Evolutionary conservation across 2,329 filamentous ascomycete species (phyloP), one percentile per base, ranked within the genome.

Genomic region (Penicillium sp.): DNA sequence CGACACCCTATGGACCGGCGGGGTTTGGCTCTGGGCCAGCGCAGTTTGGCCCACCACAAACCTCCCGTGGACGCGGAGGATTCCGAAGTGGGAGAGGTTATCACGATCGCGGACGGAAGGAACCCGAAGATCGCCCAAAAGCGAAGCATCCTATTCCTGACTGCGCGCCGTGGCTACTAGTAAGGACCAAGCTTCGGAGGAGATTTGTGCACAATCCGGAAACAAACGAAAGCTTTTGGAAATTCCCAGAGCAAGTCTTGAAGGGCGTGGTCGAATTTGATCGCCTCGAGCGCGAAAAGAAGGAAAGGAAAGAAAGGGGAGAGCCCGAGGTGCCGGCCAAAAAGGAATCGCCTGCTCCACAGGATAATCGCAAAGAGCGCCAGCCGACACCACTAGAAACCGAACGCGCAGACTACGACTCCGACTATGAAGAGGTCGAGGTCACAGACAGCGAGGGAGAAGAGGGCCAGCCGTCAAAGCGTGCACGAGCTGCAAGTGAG

Each of bases 221-320:
- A 51, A 96, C 93, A 61, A 89, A 93, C 37, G 82, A 91, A 62
- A 97, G 92, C 72, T 91, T 91, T 72, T 99, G 95, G 94, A 91
- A 91, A 66, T 94, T 97, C 65, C 94, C 94, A 0, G 85, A 90
- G 52, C 87, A 94, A 70, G 80, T 99, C 35, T 87, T 92, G 81
- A 86, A 88, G 57, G 91, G 85, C 0, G 83, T 87, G 1, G 70
- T 83, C 4, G 83, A 86, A 15, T 89, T 94, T 51, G 85, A 88
- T 66, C 75, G 76, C 25, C 77, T 90, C 52, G 91, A 96, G 72
- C 85, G 88, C 69, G 85, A 87, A 61, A 83, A 84, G 56, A 87
- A 74, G 77, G 84, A 75, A 74, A 82, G 65, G 83, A 86, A 75
- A 58, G 65, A 75, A 64, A 68, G 65, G 6, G 66, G 68, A 6